Evolutionary conservation across 2,329 filamentous ascomycete genomes (phyloP), one percentile per base, ranked within the genome.

Genomic region (Talaromyces sp.): DNA sequence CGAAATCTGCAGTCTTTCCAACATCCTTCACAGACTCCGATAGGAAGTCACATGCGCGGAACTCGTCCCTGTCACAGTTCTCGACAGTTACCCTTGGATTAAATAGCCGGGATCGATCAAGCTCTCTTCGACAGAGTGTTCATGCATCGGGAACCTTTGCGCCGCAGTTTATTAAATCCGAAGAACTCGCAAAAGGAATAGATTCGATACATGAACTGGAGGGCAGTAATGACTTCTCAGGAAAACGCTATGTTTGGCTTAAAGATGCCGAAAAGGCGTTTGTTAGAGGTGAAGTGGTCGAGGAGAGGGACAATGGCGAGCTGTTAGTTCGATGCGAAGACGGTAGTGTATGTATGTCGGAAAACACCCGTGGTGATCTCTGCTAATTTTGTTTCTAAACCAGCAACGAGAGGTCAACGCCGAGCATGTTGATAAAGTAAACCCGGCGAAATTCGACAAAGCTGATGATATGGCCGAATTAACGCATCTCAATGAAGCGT

Each of bases 361-460:
- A 55, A 26, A n/a, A 27, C 24, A 19, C 17, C 11, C 1, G 14
- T 5, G 24, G 35, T 31, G 43, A 14, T 29, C 11, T 17, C 21
- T 6, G 51, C 56, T 75, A 41, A 75, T 41, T 55, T 26, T 14
- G 11, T n/a, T 51, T 59, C 55, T 61, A 10, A 31, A 50, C 29
- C 31, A 95, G 87, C 91, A 96, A 86, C 88, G 91, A 67, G 90
- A 96, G 71, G 88, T 95, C 56, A 88, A 93, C 66, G 79, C 85
- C 56, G 93, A 98, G 69, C 89, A 87, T 68, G 92, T 97, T 67
- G 96, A 99, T 82, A 98, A 97, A 78, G 96, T 99, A 80, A 99
- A 99, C 77, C 95, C 95, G 53, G 93, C 93, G 70, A 99, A 99
- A 75, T 99, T 99, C 78, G 95, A 99, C 84, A 99, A 97, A 78